Conservation (phyloP, 352 stramenopile species). For the Globisporangium barbulae region DNA sequence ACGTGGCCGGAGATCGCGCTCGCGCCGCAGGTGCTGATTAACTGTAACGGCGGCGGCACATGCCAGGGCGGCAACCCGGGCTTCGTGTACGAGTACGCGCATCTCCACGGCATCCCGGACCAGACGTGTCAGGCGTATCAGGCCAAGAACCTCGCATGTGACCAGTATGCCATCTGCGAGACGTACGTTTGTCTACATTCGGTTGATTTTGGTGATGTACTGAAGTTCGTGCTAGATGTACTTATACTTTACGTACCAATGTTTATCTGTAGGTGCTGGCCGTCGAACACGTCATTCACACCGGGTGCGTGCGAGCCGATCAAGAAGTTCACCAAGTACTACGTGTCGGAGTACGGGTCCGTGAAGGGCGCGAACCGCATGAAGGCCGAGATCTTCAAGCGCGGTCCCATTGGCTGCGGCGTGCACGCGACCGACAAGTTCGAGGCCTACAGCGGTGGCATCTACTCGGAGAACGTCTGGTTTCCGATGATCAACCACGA, state of each 20-base stretch:
- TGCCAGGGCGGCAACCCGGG: conserved; percentile 81
- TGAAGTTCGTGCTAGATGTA: neutral
- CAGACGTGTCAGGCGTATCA: conserved; percentile 92
- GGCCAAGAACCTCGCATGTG: conserved; percentile 77
- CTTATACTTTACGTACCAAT: neutral
- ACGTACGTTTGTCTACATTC: conserved; percentile 37
- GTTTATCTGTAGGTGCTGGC: conserved; percentile 57
- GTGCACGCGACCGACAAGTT: conserved; percentile 88
- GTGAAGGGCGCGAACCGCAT: conserved; percentile 85
- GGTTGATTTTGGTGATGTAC: conserved; percentile 4
- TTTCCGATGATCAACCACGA: conserved; percentile 87
- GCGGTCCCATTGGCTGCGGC: conserved; percentile 87
- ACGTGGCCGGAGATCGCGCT: conserved; percentile 82
- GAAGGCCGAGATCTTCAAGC: conserved; percentile 92
- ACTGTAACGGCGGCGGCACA: conserved; percentile 76
- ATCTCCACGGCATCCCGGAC: conserved; percentile 89
- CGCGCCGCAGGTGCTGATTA: conserved; percentile 80
- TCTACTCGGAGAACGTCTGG: conserved; percentile 84
- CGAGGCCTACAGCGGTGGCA: conserved; percentile 67
- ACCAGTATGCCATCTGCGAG: conserved; percentile 77
- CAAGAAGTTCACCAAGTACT: conserved; percentile 88
- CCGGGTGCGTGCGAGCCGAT: conserved; percentile 80
- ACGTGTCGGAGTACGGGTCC: conserved; percentile 87
- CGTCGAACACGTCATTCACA: conserved; percentile 85
- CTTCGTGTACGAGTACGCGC: conserved; percentile 83